Percentiles rank a stretch among this genome's conserved stretches.
Evolutionary conservation across 805 yeast species (phyloP).

Genomic region (Yarrowia divulgata): DNA sequence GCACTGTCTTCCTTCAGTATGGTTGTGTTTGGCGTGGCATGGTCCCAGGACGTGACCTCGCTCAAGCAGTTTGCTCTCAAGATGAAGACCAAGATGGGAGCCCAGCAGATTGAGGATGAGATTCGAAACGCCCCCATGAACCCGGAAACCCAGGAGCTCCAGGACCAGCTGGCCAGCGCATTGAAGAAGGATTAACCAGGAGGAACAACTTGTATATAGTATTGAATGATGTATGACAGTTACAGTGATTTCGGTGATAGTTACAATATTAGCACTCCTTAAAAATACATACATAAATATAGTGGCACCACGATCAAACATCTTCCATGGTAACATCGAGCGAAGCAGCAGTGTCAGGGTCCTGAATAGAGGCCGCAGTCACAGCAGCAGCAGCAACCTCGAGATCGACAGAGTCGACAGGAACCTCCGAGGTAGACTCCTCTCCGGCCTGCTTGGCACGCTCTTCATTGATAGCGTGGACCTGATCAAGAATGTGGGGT

Average conservation of each 20-base stretch:
- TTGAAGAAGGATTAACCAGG: slow-evolving; percentile 18
- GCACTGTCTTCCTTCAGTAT: slow-evolving; percentile 76
- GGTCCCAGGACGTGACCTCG: slow-evolving; percentile 77
- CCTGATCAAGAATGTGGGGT: slow-evolving; percentile 26
- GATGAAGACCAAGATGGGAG: slow-evolving; percentile 72
- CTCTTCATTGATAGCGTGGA: slow-evolving; percentile 17
- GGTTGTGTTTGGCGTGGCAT: slow-evolving; percentile 75
- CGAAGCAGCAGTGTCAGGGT: slow-evolving; percentile 5
- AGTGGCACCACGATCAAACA: neutral
- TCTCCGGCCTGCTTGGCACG: slow-evolving; percentile 8
- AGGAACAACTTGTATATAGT: slow-evolving; percentile 27
- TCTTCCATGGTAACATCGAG: slow-evolving; percentile 38
- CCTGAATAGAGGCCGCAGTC: slow-evolving; percentile 20
- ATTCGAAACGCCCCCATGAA: slow-evolving; percentile 25
- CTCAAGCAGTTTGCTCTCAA: slow-evolving; percentile 74
- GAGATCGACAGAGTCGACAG: slow-evolving; percentile 8
- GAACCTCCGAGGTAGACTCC: neutral
- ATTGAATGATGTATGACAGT: neutral
- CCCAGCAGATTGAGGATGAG: slow-evolving; percentile 50
- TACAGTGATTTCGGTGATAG: neutral
- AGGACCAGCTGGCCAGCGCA: slow-evolving; percentile 6
- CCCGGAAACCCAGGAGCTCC: slow-evolving; percentile 35
- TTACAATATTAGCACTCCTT: neutral
- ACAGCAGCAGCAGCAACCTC: slow-evolving; percentile 32
- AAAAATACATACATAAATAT: slow-evolving; percentile 4